Conservation (phyloP, 139 green algal species). For the Tetraselmis striata region DNA sequence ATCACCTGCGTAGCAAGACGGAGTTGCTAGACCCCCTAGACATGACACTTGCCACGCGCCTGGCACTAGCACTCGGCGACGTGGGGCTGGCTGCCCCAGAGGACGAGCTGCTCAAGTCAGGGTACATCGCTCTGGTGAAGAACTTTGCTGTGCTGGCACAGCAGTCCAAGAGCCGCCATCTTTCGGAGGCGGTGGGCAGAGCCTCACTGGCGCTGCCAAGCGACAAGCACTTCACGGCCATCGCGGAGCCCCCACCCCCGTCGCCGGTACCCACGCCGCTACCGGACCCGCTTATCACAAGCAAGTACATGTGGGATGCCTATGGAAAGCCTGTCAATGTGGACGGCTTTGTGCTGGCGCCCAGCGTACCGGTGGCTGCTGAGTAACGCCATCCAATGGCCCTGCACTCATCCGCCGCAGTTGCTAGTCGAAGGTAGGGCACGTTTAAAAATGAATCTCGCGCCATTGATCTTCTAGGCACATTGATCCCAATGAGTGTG, state of each 20-base stretch:
- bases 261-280: not conserved
- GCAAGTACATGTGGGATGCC: not conserved
- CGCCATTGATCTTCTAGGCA: too few species aligned
- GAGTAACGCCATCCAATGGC: too few species aligned
- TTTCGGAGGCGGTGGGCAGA: not conserved
- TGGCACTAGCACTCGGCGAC: not conserved
- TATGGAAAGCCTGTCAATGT: not conserved
- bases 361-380: too few species aligned
- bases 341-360: not conserved
- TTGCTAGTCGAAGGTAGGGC: too few species aligned
- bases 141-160: not conserved
- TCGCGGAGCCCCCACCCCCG: not conserved
- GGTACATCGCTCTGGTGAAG: not conserved
- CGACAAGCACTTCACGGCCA: not conserved
- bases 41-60: not conserved
- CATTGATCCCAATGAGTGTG: too few species aligned
- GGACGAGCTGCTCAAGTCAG: not conserved
- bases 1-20: not conserved
- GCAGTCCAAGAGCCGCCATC: not conserved
- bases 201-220: not conserved
- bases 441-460: too few species aligned
- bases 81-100: not conserved
- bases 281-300: not conserved
- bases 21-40: not conserved
- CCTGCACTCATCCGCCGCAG: too few species aligned